Evolutionary conservation across 768 basidiomycete species (phyloP).

Genomic region (Neoboletus subvelutipes): DNA sequence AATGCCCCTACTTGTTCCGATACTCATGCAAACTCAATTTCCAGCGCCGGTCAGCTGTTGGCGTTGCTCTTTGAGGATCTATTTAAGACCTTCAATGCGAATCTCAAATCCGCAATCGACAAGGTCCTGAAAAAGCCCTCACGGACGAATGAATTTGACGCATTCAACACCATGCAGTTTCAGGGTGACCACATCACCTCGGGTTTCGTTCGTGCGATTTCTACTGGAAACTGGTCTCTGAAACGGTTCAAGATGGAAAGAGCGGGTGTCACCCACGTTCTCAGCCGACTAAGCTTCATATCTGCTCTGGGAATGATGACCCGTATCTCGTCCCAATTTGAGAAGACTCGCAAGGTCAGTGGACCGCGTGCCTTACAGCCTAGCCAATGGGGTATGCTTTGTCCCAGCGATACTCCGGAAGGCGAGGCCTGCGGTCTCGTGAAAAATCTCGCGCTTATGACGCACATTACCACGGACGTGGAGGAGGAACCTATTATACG

Average conservation of each 20-base stretch:
- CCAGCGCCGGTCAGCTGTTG: constrained; percentile 91
- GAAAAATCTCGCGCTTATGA: constrained; percentile 98
- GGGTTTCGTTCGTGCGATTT: constrained; percentile 95
- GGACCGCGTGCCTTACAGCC: constrained; percentile 96
- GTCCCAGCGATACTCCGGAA: constrained; percentile 98
- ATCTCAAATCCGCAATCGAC: constrained; percentile 93
- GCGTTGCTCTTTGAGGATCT: constrained; percentile 96
- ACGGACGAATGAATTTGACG: constrained; percentile 92
- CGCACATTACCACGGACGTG: constrained; percentile 98
- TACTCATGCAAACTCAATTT: constrained; percentile 30
- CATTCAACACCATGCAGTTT: constrained; percentile 91
- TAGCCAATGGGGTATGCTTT: constrained; percentile 98
- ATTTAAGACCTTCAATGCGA: constrained; percentile 98
- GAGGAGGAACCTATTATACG: constrained; percentile 92
- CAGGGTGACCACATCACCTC: constrained; percentile 95
- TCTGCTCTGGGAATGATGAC: constrained; percentile 99
- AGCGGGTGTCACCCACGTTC: constrained; percentile 96
- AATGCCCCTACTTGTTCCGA: constrained; percentile 3
- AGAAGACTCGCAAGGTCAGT: constrained; percentile 98
- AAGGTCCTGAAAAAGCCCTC: constrained; percentile 97
- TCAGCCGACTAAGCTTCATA: constrained; percentile 93
- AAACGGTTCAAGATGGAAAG: constrained; percentile 99
- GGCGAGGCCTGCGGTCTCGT: constrained; percentile 99
- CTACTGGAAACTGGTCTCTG: constrained; percentile 98
- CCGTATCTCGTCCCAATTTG: constrained; percentile 96